Conservation (phyloP, 1,284 basidiomycete species). For the Moniliophthora roreri region DNA sequence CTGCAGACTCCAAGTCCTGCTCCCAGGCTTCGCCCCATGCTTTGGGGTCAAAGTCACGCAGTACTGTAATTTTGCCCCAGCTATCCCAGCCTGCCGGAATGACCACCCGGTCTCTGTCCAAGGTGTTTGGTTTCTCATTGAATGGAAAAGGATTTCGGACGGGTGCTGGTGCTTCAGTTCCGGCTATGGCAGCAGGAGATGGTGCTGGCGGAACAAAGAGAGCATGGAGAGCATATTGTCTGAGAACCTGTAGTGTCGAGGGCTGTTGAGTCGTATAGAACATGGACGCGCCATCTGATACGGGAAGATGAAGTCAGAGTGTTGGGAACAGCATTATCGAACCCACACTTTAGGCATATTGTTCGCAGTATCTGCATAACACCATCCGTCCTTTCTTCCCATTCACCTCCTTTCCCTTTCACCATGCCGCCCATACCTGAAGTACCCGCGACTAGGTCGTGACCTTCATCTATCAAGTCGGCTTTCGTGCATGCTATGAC, state of each 20-base stretch:
- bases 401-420: conserved; percentile 83
- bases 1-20: conserved; percentile 51
- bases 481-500: conserved; percentile 92
- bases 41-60: conserved; percentile 89
- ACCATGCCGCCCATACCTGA: conserved; percentile 81
- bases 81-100: conserved; percentile 97
- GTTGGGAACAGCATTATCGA: neutral
- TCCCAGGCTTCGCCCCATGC: conserved; percentile 86
- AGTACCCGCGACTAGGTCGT: conserved; percentile 69
- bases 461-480: conserved; percentile 80
- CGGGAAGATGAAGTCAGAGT: conserved; percentile 12
- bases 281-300: conserved; percentile 83
- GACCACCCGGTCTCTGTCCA: conserved; percentile 90
- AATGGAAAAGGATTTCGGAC: conserved; percentile 84
- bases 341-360: conserved; percentile 87
- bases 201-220: conserved; percentile 80
- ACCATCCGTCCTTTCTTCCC: conserved; percentile 95
- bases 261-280: conserved; percentile 91
- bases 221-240: conserved; percentile 87
- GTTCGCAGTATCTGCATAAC: conserved; percentile 94
- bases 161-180: conserved; percentile 52
- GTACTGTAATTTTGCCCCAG: conserved; percentile 92
- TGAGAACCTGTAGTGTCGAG: conserved; percentile 73
- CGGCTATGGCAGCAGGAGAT: conserved; percentile 44
- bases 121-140: conserved; percentile 81